These are phyloP conservation scores for Phylloporus sp. DNA, from an alignment of 1,284 basidiomycete genomes.

Conservation along the genomic window DNA sequence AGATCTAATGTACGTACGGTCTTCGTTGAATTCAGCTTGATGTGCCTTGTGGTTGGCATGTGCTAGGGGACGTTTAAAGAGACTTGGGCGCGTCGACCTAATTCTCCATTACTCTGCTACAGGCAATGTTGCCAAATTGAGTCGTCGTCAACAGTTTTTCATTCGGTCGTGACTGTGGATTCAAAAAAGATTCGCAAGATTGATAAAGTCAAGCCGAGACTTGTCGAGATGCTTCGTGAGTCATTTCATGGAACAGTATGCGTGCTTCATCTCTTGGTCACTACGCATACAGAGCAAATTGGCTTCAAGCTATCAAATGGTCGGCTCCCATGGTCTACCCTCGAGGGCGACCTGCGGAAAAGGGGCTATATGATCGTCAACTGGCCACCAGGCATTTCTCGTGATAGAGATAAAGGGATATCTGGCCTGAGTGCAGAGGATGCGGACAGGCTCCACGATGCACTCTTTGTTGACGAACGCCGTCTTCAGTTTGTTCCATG, in stretches of 20 bases:
- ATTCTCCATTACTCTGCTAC: too few relatives aligned
- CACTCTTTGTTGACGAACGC: slow-evolving; percentile 3
- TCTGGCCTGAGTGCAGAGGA: slow-evolving; percentile 10
- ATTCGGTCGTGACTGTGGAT: neutral
- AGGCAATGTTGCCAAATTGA: too few relatives aligned
- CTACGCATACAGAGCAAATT: neutral
- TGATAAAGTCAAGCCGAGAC: neutral
- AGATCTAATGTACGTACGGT: too few relatives aligned
- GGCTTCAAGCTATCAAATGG: neutral
- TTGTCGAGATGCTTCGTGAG: neutral
- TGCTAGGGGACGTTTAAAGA: too few relatives aligned
- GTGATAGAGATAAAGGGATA: slow-evolving; percentile 14
- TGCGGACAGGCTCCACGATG: slow-evolving; percentile 5
- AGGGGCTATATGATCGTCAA: slow-evolving; percentile 13
- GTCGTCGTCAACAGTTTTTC: neutral
- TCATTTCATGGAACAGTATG: neutral
- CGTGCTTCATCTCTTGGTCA: neutral
- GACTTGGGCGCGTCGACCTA: too few relatives aligned
- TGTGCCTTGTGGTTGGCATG: too few relatives aligned
- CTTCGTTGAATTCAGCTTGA: too few relatives aligned
- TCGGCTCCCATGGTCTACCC: neutral
- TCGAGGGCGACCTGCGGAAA: neutral
- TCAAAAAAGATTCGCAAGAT: neutral
- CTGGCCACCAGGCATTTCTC: slow-evolving; percentile 10
- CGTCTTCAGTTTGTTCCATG: slow-evolving; percentile 6